Base-by-base conservation (phyloP, 2,329 filamentous ascomycete species). In the Claviceps quebecensis region DNA sequence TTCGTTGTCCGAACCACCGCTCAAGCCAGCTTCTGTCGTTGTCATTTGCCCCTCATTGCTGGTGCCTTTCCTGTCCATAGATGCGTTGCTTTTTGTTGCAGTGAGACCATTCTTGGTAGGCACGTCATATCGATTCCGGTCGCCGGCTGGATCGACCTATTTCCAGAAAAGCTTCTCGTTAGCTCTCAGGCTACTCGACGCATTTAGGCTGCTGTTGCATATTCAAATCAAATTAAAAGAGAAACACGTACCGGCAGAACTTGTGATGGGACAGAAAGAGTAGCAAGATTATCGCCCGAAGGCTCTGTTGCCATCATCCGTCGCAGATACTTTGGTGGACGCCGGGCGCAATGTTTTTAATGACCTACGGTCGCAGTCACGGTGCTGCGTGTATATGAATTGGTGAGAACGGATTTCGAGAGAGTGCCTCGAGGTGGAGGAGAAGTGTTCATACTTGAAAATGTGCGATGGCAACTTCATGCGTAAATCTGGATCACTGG, bases 1-100 rank as follows among this genome's bases (percentile, higher is more conserved):
- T 63, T 90, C 86, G 41, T 80, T 87, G 67, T 90, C 86, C 52
- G 86, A 90, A 59, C 81, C 83, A 58, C 83, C 84, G 64, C 81
- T 87, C 56, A 79, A 73, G 63, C 84, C 87, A 56, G 80, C 80
- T 60, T 84, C 79, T 57, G 78, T 74, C 53, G 81, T 84, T 63
- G 76, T 75, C 56, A 75, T 68, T 56, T 76, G 71, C 61, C 81
- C 73, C 60, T 84, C 80, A 55, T 79, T 71, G 54, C 70, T 73
- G 62, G 71, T 69, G 61, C 78, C 75, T 61, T 74, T 74, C 65
- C 77, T 80, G 61, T 77, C 76, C 59, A 74, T 76, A 57, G 74
- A 67, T 54, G 78, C 77, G 59, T 80, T 71, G 52, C 56, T 59
- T 62, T 66, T 66, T 57, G 70, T 64, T 55, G 53, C 41, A 34